Evolutionary conservation across 805 yeast genomes (phyloP).

Genomic region (Ogataea philodendri): DNA sequence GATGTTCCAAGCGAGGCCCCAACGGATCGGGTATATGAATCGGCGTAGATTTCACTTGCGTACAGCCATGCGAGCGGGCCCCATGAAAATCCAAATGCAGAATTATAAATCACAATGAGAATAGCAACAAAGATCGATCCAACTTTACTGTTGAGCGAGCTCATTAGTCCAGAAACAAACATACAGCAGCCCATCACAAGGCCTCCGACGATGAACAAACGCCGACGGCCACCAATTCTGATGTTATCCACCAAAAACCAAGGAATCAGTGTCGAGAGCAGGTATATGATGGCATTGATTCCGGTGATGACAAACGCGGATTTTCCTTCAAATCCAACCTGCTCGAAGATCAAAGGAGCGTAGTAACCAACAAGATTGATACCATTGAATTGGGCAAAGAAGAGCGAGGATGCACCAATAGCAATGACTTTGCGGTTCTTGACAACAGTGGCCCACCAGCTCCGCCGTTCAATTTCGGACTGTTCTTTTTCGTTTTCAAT

Average conservation of each 20-base stretch:
- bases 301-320: constrained; percentile 87
- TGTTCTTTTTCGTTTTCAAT: constrained; percentile 21
- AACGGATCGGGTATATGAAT: constrained; percentile 68
- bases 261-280: constrained; percentile 72
- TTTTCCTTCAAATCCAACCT: constrained; percentile 87
- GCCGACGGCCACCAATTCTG: constrained; percentile 73
- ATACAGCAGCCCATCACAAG: constrained; percentile 70
- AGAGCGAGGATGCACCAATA: constrained; percentile 81
- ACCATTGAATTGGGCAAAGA: constrained; percentile 88
- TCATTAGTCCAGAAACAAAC: constrained; percentile 57
- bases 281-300: constrained; percentile 58
- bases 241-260: constrained; percentile 75
- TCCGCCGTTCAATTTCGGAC: constrained; percentile 27
- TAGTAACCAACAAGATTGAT: constrained; percentile 86
- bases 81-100: constrained; percentile 85
- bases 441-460: constrained; percentile 22
- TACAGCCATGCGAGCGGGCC: constrained; percentile 90
- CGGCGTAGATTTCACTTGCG: constrained; percentile 80
- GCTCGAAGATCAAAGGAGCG: constrained; percentile 87
- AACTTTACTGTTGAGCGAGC: constrained; percentile 45
- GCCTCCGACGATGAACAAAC: constrained; percentile 72
- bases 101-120: constrained; percentile 73
- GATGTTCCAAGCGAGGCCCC: constrained; percentile 89
- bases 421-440: constrained; percentile 50
- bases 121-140: constrained; percentile 73